phyloP scores from a whole-genome alignment of 2,329 filamentous ascomycete species.

The Epichloe sylvatica region DNA sequence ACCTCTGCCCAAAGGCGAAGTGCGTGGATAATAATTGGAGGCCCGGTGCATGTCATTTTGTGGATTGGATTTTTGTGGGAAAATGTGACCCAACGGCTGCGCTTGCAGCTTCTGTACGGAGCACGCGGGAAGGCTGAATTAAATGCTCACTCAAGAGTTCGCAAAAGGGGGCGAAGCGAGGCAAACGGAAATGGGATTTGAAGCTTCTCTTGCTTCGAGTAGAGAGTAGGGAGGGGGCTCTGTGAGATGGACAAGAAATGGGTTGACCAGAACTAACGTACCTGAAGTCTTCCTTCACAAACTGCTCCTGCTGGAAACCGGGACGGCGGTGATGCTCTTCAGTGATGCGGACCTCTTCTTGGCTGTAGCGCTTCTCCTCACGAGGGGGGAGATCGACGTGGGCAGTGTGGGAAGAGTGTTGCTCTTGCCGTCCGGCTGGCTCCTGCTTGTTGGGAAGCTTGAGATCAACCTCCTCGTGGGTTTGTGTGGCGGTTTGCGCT shows the following conservation, averaged over 20 bases:
- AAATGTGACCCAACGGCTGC: neutral
- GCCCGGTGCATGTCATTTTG: neutral
- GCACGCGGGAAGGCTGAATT: neutral
- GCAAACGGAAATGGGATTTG: neutral
- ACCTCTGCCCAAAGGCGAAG: slow-evolving; percentile 6
- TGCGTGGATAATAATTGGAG: slow-evolving; percentile 1
- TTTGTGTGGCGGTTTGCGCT: slow-evolving; percentile 37
- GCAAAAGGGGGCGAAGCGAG: neutral
- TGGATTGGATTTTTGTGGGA: neutral
- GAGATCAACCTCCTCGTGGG: slow-evolving; percentile 82
- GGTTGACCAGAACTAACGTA: slow-evolving; percentile 23
- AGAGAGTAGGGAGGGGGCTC: neutral
- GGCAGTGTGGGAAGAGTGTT: slow-evolving; percentile 60
- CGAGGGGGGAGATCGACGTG: slow-evolving; percentile 49
- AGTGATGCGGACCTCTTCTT: slow-evolving; percentile 76
- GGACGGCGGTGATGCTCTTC: slow-evolving; percentile 64
- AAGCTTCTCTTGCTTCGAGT: neutral
- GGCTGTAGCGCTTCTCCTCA: slow-evolving; percentile 41
- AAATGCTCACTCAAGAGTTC: neutral
- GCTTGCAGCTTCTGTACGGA: neutral
- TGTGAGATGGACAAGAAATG: slow-evolving; percentile 4
- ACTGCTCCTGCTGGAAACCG: slow-evolving; percentile 43
- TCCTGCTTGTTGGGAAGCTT: slow-evolving; percentile 48
- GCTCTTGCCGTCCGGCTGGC: slow-evolving; percentile 97
- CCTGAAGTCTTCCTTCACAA: slow-evolving; percentile 38